phyloP scores from a whole-genome alignment of 2,329 filamentous ascomycete genomes.

The Chrysosporium queenslandicum region DNA sequence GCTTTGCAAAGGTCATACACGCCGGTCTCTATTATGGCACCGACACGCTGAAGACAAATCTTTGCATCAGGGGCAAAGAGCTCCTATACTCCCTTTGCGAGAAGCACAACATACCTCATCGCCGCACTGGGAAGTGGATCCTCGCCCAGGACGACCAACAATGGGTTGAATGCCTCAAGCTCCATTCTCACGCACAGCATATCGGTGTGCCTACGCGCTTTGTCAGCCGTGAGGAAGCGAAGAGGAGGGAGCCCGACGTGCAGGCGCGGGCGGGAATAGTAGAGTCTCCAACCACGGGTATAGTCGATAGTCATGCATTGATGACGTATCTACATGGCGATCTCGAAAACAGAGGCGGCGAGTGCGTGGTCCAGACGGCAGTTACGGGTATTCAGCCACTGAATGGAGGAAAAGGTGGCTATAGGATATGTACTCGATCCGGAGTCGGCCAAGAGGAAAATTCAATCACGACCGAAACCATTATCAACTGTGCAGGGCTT shows the following conservation, averaged over 20 bases:
- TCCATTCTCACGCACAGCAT: constrained; percentile 45
- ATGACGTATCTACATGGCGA: constrained; percentile 72
- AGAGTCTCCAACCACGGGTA: constrained; percentile 79
- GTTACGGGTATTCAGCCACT: constrained; percentile 53
- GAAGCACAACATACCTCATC: constrained; percentile 56
- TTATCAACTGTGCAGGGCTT: constrained; percentile 81
- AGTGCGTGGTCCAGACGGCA: constrained; percentile 57
- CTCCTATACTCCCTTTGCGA: constrained; percentile 71
- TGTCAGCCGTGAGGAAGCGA: constrained; percentile 53
- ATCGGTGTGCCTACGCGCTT: constrained; percentile 63
- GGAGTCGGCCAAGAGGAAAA: constrained; percentile 27
- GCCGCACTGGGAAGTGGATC: constrained; percentile 83
- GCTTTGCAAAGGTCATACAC: constrained; percentile 93
- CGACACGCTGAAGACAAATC: constrained; percentile 63
- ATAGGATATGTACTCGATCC: constrained; percentile 52
- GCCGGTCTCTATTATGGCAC: constrained; percentile 84
- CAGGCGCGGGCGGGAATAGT: constrained; percentile 61
- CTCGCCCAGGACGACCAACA: constrained; percentile 72
- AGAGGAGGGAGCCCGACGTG: constrained; percentile 61
- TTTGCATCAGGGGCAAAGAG: constrained; percentile 69
- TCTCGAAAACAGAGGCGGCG: constrained; percentile 67
- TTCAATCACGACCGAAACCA: constrained; percentile 59
- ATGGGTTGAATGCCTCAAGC: constrained; percentile 45
- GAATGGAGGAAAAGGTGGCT: constrained; percentile 53
- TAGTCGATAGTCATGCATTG: constrained; percentile 74